Evolutionary conservation across 2,329 filamentous ascomycete species (phyloP).

Genomic region (Macrophomina tecta): DNA sequence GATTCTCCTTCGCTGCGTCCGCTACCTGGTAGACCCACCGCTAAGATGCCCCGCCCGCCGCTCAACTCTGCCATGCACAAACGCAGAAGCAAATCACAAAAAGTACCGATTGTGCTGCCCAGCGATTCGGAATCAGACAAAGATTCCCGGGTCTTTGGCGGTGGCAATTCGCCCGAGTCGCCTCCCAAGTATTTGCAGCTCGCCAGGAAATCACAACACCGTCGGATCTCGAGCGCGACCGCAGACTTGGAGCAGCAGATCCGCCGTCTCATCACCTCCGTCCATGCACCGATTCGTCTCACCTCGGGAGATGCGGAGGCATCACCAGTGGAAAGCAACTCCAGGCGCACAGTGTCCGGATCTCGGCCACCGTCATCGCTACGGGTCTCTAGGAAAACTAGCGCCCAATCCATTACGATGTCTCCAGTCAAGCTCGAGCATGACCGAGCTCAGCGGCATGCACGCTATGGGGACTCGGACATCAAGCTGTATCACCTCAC

Average conservation of each 20-base stretch:
- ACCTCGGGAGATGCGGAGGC: slow-evolving; percentile 53
- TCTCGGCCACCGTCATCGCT: slow-evolving; percentile 27
- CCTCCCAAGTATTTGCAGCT: background rate
- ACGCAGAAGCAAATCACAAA: slow-evolving; percentile 31
- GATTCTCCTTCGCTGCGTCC: slow-evolving; percentile 46
- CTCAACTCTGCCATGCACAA: slow-evolving; percentile 53
- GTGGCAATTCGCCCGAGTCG: background rate
- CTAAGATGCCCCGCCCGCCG: slow-evolving; percentile 44
- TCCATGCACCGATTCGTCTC: slow-evolving; percentile 80
- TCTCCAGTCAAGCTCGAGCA: slow-evolving; percentile 45
- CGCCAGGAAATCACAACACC: slow-evolving; percentile 4
- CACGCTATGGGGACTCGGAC: slow-evolving; percentile 57
- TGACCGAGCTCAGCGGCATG: slow-evolving; percentile 41
- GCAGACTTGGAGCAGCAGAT: slow-evolving; percentile 82
- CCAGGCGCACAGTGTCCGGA: slow-evolving; percentile 18
- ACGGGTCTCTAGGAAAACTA: slow-evolving; percentile 4
- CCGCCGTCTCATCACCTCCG: slow-evolving; percentile 75
- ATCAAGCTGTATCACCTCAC: slow-evolving; percentile 94
- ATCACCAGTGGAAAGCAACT: background rate
- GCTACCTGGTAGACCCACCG: slow-evolving; percentile 34
- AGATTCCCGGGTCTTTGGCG: background rate
- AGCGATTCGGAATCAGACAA: slow-evolving; percentile 18
- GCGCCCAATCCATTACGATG: slow-evolving; percentile 36
- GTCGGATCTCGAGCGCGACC: slow-evolving; percentile 39
- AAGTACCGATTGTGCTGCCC: slow-evolving; percentile 14